Evolutionary conservation across 2,329 filamentous ascomycete genomes (phyloP).

Genomic region (Beauveria rudraprayagi): DNA sequence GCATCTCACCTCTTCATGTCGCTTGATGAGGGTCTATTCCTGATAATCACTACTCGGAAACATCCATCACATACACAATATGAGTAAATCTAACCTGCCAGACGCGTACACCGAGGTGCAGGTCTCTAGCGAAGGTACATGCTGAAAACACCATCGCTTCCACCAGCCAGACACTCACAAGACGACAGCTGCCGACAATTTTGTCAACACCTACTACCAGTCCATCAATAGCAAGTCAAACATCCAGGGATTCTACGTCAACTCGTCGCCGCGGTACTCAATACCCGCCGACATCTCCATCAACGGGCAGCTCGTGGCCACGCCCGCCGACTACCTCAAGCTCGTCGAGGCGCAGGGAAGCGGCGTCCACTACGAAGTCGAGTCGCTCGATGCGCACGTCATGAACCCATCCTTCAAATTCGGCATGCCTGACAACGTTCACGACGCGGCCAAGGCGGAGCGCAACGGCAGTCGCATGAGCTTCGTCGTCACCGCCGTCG

Average conservation of each 20-base stretch:
- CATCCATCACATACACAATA: not conserved
- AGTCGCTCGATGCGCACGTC: conserved; percentile 69
- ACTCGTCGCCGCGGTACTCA: conserved; percentile 43
- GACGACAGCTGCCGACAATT: conserved; percentile 56
- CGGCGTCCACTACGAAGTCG: conserved; percentile 60
- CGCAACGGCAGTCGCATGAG: conserved; percentile 53
- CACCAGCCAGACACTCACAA: conserved; percentile 3
- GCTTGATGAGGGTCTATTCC: not conserved
- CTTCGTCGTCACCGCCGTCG: conserved; percentile 65
- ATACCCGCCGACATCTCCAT: conserved; percentile 64
- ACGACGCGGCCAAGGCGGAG: conserved; percentile 34
- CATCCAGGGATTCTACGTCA: conserved; percentile 64
- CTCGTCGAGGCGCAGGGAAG: conserved; percentile 58
- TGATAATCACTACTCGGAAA: no score
- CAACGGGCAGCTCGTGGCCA: conserved; percentile 63
- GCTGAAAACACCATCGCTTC: conserved; percentile 2
- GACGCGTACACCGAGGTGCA: conserved; percentile 36
- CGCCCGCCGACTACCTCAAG: conserved; percentile 56
- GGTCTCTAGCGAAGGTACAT: conserved; percentile 38
- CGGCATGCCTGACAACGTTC: conserved; percentile 42
- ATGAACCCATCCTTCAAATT: conserved; percentile 60
- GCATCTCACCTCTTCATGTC: not conserved
- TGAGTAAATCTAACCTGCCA: conserved; percentile 26
- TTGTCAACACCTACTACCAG: conserved; percentile 67
- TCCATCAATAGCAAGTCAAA: conserved; percentile 57